Conservation (phyloP, 768 basidiomycete species). For the Boletus sensibilis region DNA sequence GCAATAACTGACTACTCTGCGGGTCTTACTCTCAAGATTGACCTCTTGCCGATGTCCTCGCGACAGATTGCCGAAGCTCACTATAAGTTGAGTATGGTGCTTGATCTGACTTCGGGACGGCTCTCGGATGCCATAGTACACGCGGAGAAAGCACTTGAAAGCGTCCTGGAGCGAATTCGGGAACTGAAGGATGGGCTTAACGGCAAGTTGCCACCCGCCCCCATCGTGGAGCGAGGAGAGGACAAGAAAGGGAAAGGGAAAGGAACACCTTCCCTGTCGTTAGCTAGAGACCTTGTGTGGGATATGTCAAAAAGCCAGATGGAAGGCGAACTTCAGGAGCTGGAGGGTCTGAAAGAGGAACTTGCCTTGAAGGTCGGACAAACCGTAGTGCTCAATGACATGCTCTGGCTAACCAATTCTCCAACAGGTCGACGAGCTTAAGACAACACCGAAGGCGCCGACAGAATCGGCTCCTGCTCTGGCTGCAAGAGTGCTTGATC, state of each 20-base stretch:
- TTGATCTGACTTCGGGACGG: conserved; percentile 85
- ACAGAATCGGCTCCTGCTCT: conserved; percentile 64
- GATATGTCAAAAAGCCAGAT: conserved; percentile 74
- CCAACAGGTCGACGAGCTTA: conserved; percentile 83
- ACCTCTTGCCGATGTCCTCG: conserved; percentile 80
- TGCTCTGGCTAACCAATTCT: background rate
- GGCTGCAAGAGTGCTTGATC: conserved; percentile 68
- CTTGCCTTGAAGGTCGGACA: conserved; percentile 72
- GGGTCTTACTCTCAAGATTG: conserved; percentile 68
- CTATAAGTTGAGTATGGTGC: conserved; percentile 90
- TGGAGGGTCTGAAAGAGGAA: conserved; percentile 74
- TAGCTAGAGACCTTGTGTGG: conserved; percentile 51
- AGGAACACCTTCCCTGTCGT: conserved; percentile 42
- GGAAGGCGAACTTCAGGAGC: conserved; percentile 76
- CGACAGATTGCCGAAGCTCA: conserved; percentile 93
- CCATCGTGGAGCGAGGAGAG: conserved; percentile 33
- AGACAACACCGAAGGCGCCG: conserved; percentile 68
- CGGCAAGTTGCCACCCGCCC: conserved; percentile 35
- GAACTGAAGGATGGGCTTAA: conserved; percentile 51
- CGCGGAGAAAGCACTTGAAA: conserved; percentile 75
- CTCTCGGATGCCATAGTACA: conserved; percentile 80
- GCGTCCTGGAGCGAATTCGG: conserved; percentile 67
- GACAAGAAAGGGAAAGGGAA: conserved; percentile 74
- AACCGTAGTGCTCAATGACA: background rate
- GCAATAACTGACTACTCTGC: conserved; percentile 85